Evolutionary conservation across 306 rosid species (phyloP).

Genomic region (Vigna unguiculata): DNA sequence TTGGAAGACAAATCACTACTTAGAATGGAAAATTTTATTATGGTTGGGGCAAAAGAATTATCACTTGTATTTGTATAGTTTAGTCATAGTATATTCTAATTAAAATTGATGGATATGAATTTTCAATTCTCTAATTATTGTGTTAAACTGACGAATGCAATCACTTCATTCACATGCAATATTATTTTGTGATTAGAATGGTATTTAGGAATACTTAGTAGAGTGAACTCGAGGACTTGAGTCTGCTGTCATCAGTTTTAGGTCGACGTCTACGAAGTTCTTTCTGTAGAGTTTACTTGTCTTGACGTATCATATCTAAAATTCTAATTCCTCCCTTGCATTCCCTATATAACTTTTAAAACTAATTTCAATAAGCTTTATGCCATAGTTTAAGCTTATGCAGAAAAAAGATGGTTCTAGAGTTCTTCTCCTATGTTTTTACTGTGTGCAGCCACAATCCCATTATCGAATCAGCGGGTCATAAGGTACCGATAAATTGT

Average conservation of each 20-base stretch:
- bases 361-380: background rate
- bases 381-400: background rate
- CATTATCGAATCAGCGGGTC: background rate
- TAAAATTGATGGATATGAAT: background rate
- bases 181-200: background rate
- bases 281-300: background rate
- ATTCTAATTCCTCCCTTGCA: background rate
- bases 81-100: background rate
- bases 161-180: background rate
- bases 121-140: background rate
- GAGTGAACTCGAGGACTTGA: background rate
- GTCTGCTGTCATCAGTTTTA: background rate
- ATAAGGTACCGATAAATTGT: background rate
- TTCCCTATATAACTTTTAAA: background rate
- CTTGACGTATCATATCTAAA: background rate
- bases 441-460: background rate
- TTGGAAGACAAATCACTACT: no score
- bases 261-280: background rate
- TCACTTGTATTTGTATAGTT: background rate
- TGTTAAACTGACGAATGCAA: background rate
- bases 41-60: background rate
- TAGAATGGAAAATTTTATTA: background rate
- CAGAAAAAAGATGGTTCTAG: background rate
- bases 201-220: background rate
- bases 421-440: background rate